Evolutionary conservation across 2,329 filamentous ascomycete species (phyloP), one percentile per base, ranked within the genome.

Genomic region (Myriosclerotinia duriaeana): DNA sequence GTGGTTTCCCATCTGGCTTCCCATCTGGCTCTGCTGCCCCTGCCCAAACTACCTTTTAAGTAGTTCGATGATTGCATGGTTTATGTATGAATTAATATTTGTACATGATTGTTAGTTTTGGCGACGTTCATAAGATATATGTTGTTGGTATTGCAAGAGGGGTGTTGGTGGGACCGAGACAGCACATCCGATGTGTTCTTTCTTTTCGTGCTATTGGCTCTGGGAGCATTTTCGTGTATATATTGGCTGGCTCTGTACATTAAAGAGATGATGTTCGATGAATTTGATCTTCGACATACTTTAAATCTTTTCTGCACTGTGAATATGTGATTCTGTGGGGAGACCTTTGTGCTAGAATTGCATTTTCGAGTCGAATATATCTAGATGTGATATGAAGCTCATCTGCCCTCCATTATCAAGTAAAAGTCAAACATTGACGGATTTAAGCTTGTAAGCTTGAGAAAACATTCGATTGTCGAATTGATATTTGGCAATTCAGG

Each of bases 161-260:
- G 40, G 40, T 42, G 40, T 53, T 22, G 59, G 34, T 62, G 46
- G n/a, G 34, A 42, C 59, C 36, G 17, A 42, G 17, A 40, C 59
- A 42, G 48, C 59, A 62, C 59, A 52, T 46, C 34, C 59, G 40
- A 34, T 53, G 14, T 62, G 15, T 26, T 26, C 59, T 6, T 62
- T 62, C 46, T 62, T 40, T 62, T 62, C 59, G 59, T 62, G 46
- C 46, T 62, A 11, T 38, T 26, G 34, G 59, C 46, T 62, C 48
- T 53, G 59, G 22, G 5, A 62, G 46, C 59, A 38, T 62, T 62
- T 61, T 40, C 8, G 15, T 62, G 34, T 53, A 53, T 30, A 62
- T 62, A 38, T 53, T 62, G 59, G 44, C 20, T 53, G 46, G n/a
- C n/a, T 40, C 34, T 62, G n/a, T 62, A 26, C 22, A 40, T 26